These are phyloP conservation scores for Lasiodiplodia sp. DNA, from an alignment of 2,329 filamentous ascomycete genomes.

Conservation along the genomic window DNA sequence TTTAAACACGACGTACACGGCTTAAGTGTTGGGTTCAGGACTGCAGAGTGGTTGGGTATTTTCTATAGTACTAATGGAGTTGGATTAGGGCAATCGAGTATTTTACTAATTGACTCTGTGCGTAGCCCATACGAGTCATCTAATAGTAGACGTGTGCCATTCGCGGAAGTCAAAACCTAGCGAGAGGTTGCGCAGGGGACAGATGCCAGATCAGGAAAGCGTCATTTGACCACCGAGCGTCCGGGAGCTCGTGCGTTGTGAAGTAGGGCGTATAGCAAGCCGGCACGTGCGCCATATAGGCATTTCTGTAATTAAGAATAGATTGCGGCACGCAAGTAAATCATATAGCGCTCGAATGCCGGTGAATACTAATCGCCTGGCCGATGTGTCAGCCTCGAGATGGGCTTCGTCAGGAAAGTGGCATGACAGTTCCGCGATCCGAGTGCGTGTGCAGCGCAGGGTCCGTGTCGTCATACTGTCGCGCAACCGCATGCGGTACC, in stretches of 20 bases:
- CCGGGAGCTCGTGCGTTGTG: background rate
- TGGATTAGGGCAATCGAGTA: too few species aligned
- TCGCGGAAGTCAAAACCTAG: too few species aligned
- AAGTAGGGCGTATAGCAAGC: background rate
- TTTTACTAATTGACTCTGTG: too few species aligned
- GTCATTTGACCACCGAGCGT: too few species aligned
- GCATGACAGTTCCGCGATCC: background rate
- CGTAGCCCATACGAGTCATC: too few species aligned
- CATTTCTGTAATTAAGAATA: background rate
- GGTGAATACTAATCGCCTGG: background rate
- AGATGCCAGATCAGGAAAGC: too few species aligned
- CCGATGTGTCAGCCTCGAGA: background rate
- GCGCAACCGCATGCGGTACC: background rate
- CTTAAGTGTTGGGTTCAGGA: too few species aligned
- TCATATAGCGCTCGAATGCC: background rate
- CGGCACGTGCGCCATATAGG: background rate
- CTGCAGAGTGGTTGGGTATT: too few species aligned
- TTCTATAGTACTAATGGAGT: too few species aligned
- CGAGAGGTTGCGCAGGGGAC: too few species aligned
- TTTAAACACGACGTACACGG: too few species aligned
- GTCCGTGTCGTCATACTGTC: background rate
- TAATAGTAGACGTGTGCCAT: too few species aligned
- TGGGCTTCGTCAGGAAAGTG: background rate
- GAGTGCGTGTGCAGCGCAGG: background rate
- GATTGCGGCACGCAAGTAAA: background rate